A percentile compares a stretch with the other conserved stretches of the same genome.
Evolutionary conservation across 768 basidiomycete genomes (phyloP).

Genomic region (Solioccasus polychromus): DNA sequence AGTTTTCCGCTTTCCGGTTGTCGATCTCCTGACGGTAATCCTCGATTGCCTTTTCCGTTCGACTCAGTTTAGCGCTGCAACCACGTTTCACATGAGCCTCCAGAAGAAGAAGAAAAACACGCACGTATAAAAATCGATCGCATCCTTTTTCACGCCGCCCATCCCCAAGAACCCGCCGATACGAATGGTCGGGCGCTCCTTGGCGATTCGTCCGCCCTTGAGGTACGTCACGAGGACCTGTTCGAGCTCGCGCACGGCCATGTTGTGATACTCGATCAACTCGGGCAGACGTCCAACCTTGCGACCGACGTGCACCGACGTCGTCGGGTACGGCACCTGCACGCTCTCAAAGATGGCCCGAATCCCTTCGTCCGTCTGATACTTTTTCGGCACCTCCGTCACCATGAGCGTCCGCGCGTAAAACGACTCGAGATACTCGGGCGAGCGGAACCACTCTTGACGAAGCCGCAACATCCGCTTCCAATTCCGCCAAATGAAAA

Average conservation of each 20-base stretch:
- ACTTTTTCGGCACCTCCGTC: conserved; percentile 72
- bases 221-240: conserved; percentile 85
- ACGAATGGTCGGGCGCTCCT: conserved; percentile 77
- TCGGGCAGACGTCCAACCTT: conserved; percentile 86
- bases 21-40: conserved; percentile 71
- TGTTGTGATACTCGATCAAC: conserved; percentile 88
- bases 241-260: conserved; percentile 92
- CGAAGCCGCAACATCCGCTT: conserved; percentile 75
- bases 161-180: conserved; percentile 79
- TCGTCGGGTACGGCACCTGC: conserved; percentile 85
- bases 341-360: conserved; percentile 68
- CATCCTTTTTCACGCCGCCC: conserved; percentile 84
- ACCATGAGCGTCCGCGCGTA: conserved; percentile 91
- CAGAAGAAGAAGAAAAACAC: conserved; percentile 28
- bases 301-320: conserved; percentile 85
- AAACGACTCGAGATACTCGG: conserved; percentile 85
- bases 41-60: conserved; percentile 73
- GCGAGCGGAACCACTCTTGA: conserved; percentile 83
- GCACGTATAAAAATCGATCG: conserved; percentile 91
- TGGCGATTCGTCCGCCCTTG: conserved; percentile 74
- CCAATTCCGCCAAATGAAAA: conserved; percentile 74
- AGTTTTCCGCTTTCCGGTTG: conserved; percentile 77
- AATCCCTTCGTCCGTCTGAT: conserved; percentile 84
- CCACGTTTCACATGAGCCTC: conserved; percentile 5
- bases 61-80: conserved; percentile 42